A percentile compares a stretch with the other conserved stretches of the same genome.
These are phyloP conservation scores for Tetrahymena thermophila DNA, from an alignment of 73 alveolate species.

Conservation along the genomic window DNA sequence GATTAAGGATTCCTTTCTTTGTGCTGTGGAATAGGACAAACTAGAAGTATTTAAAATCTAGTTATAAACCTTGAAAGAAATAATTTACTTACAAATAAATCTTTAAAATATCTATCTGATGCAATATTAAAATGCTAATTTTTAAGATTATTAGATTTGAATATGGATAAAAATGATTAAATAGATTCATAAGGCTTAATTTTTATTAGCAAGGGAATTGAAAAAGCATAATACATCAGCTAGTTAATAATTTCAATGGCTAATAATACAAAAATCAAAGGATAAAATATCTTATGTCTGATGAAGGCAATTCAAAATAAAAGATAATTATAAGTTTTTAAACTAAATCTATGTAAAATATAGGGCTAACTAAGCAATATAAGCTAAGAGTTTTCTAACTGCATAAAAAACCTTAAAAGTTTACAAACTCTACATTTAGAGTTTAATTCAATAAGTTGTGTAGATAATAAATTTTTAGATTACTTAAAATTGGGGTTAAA, in stretches of 20 bases:
- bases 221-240: neutral
- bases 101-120: neutral
- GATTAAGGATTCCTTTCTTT: neutral
- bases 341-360: neutral
- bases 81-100: neutral
- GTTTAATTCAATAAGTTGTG: neutral
- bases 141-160: neutral
- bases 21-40: neutral
- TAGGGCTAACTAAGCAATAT: neutral
- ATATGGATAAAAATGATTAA: neutral
- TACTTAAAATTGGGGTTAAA: neutral
- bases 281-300: neutral
- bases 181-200: neutral
- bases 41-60: neutral
- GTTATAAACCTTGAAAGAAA: neutral
- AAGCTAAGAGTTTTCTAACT: neutral
- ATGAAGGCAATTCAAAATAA: neutral
- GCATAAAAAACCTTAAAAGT: neutral
- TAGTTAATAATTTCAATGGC: neutral
- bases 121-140: neutral
- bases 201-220: neutral
- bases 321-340: neutral
- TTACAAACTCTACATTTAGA: neutral
- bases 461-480: neutral
- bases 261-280: neutral